phyloP scores from a whole-genome alignment of 768 basidiomycete genomes.

The Naematelia encephala region DNA sequence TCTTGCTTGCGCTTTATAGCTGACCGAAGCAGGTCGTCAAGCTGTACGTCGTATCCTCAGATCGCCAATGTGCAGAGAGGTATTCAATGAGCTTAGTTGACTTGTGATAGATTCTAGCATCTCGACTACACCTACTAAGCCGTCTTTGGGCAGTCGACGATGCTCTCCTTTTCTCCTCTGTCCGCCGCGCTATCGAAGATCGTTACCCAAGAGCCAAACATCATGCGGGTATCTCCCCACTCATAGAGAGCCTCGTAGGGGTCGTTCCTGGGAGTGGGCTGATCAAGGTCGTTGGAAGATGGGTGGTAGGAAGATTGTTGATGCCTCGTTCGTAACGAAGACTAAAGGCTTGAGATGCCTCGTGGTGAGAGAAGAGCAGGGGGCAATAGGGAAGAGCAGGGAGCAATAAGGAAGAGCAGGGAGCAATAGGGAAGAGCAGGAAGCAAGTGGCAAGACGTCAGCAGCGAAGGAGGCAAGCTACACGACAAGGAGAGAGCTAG shows the following conservation, averaged over 20 bases:
- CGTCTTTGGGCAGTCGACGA: conserved; percentile 39
- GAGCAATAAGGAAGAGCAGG: conserved; percentile 4
- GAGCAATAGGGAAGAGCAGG: neutral
- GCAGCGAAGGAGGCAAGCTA: too few species aligned
- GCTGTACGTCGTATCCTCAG: neutral
- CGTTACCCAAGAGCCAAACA: conserved; percentile 27
- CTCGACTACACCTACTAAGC: conserved; percentile 16
- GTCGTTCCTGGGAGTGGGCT: conserved; percentile 18
- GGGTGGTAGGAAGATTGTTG: conserved; percentile 27
- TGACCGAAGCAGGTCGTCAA: neutral
- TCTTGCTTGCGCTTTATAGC: neutral
- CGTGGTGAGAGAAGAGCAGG: too few species aligned
- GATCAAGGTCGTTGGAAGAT: conserved; percentile 17
- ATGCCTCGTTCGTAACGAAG: conserved; percentile 13
- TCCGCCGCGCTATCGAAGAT: conserved; percentile 38
- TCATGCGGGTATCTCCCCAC: conserved; percentile 30
- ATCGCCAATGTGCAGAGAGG: neutral
- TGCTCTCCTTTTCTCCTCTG: conserved; percentile 38
- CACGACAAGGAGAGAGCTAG: too few species aligned
- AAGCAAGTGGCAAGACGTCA: neutral
- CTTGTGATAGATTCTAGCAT: conserved; percentile 9
- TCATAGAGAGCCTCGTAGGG: conserved; percentile 17
- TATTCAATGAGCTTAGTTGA: neutral
- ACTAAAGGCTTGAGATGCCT: too few species aligned
- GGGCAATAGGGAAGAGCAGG: too few species aligned